Base-by-base conservation (phyloP, 1,284 basidiomycete genomes). In the Exobasidium rhododendri region DNA sequence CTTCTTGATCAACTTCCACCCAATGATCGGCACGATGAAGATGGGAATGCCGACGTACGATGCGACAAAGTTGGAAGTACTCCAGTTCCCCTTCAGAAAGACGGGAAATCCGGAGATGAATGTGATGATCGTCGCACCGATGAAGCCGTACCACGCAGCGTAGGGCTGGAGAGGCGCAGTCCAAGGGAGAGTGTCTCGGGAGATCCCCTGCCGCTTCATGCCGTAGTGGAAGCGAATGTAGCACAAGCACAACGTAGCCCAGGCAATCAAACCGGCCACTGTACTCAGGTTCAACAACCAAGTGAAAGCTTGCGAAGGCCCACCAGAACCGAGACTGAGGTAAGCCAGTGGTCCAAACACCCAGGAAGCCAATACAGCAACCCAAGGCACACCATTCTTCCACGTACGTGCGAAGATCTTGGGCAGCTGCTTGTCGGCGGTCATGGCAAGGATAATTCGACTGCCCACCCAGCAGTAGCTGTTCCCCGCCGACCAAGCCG, bases 151-250 rank as follows among this genome's bases (percentile, higher is more conserved):
- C 60, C 69, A 77, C n/a, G 67, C 65, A 20, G 71, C 62, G 60
- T 72, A 75, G 1, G 71, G 71, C 43, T 70, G 67, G 6, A 63
- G 35, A 0, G 71, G 71, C 6, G 72, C 49, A 20, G 58, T 29
- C 67, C 71, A 76, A 79, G 91, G 91, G 6, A 94, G 83, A 2
- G 81, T 83, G 5, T 66, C 81, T 54, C 91, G 84, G 66, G 87
- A 83, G 66, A 87, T 85, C 24, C 89, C 88, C 75, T 94, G 92
- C 1, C 81, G 86, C 74, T 88, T 87, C 78, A 89, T 78, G 45
- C 90, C 92, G 4, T 82, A 77, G 75, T 90, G 83, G 83, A 93
- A 94, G 35, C 89, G 86, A 60, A 91, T 80, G 79, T 92, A 92
- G 5, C 88, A 90, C 57, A 91, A 68, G 40, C 83, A 83, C 74